phyloP scores from a whole-genome alignment of 1,139 yeast species.

The Saccharomyces hybrid region DNA sequence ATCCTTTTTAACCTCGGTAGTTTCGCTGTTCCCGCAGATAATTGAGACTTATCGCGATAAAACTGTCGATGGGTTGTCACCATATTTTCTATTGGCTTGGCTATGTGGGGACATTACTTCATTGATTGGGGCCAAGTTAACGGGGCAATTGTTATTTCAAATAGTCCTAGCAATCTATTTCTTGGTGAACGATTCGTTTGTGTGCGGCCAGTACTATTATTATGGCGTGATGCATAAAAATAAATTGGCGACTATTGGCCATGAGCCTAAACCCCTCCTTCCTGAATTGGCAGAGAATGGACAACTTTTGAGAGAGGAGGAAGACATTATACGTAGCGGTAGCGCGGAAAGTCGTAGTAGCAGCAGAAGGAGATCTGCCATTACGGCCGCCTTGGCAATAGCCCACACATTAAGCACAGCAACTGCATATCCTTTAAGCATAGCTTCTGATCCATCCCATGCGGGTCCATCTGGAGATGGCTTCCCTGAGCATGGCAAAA shows the following conservation, averaged over 20 bases:
- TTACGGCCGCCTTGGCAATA: constrained; percentile 6
- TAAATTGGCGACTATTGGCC: constrained; percentile 33
- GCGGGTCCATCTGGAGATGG: constrained; percentile 2
- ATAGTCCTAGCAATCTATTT: constrained; percentile 67
- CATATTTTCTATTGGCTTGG: constrained; percentile 72
- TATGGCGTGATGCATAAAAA: constrained; percentile 42
- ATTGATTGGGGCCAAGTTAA: constrained; percentile 69
- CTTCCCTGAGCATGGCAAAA: constrained; percentile 8
- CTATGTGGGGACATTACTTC: constrained; percentile 78
- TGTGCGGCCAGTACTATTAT: constrained; percentile 72
- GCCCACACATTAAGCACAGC: constrained; percentile 1
- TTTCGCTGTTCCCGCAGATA: constrained; percentile 86
- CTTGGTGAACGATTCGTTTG: constrained; percentile 58
- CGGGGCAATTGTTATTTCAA: constrained; percentile 72
- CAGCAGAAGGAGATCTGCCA: constrained; percentile 2
- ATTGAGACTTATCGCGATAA: constrained; percentile 63
- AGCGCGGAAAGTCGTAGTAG: background rate
- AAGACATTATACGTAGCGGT: constrained; percentile 8
- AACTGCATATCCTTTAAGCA: background rate
- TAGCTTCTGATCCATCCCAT: background rate
- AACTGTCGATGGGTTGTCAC: constrained; percentile 81
- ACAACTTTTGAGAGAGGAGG: constrained; percentile 6
- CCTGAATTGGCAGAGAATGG: constrained; percentile 4
- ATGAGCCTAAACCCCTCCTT: constrained; percentile 27
- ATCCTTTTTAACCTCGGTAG: constrained; percentile 62